A percentile compares a stretch with the other conserved stretches of the same genome.
These are phyloP conservation scores for Capsicum rhomboideum DNA, from an alignment of 257 asterid genomes.

Conservation along the genomic window DNA sequence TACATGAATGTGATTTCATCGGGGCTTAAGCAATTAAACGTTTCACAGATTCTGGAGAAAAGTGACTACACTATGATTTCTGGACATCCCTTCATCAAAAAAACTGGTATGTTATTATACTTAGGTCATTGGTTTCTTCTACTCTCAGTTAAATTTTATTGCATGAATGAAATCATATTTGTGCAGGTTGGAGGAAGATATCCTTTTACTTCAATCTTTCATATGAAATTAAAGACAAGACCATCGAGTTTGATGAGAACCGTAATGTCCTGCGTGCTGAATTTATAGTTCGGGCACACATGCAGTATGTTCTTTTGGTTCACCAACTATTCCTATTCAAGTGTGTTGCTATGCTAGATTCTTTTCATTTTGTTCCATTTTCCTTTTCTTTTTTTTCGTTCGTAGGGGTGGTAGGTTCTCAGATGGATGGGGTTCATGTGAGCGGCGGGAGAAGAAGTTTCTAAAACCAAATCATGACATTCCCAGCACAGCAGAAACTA, in stretches of 20 bases:
- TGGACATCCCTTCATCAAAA: constrained; percentile 67
- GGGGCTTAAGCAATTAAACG: background rate
- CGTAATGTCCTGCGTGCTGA: constrained; percentile 92
- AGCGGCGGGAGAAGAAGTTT: constrained; percentile 81
- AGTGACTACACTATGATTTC: constrained; percentile 71
- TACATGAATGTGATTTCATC: background rate
- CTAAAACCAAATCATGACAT: constrained; percentile 89
- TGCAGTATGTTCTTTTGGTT: constrained; percentile 60
- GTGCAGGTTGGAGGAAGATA: constrained; percentile 92
- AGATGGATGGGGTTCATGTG: constrained; percentile 99
- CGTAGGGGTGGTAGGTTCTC: constrained; percentile 88
- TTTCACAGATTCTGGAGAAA: constrained; percentile 81
- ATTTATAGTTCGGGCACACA: constrained; percentile 77
- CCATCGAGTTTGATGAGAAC: constrained; percentile 79
- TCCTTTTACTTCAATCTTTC: constrained; percentile 94
- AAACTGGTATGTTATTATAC: constrained; percentile 47
- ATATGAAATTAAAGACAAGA: constrained; percentile 91
- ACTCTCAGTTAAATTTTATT: background rate
- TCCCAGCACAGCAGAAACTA: constrained; percentile 99
- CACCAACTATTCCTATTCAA: background rate
- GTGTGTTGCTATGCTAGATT: background rate
- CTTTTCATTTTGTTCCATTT: background rate
- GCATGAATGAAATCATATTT: background rate
- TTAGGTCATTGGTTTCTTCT: background rate
- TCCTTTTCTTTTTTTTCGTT: constrained; percentile 4